Base-by-base conservation (phyloP, 2,329 filamentous ascomycete species). In the Triangularia setosa region DNA sequence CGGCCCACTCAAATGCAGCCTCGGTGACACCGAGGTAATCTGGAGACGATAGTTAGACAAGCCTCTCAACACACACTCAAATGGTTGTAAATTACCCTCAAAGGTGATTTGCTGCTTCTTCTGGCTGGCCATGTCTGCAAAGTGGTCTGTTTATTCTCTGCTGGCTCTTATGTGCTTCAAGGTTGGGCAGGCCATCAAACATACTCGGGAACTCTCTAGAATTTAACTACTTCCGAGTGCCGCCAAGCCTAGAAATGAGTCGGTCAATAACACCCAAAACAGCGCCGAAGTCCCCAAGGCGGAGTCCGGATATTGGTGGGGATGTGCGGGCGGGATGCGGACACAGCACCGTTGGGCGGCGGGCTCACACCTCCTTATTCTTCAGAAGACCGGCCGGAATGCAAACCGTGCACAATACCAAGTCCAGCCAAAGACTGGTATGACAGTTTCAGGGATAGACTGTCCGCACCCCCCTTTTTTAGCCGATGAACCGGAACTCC, bases 1-100 rank as follows among this genome's bases (percentile, higher is more conserved):
- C 85, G 63, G 84, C 85, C 86, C 86, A 89, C 72, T 87, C 83
- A 74, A 84, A 87, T 69, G 80, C 77, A 35, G 80, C 78, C 58
- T 80, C 73, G 65, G 77, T 78, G 71, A 81, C 76, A 58, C 81
- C 81, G 72, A 83, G 79, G 69, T 80, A 81, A 71, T 85, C 83
- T 81, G 21, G 65, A 16, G 1, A 11, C 1, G 1, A 1, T 23
- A 8, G 35, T 73, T 87, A 87, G 76, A 87, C 74, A 83, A 91
- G 64, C 87, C 23, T 30, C 87, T 25, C 18, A 12, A 14, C 8
- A 21, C 24, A 21, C 4, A 40, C 21, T 9, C n/a, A 12, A n/a
- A 11, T 21, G 27, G 4, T 21, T 6, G 4, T 3, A 11, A 68
- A 67, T 4, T 24, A 71, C 71, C 71, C 57, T 73, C 71, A 54